Conservation (phyloP, 1,139 yeast genomes). For the Neolecta irregularis region DNA sequence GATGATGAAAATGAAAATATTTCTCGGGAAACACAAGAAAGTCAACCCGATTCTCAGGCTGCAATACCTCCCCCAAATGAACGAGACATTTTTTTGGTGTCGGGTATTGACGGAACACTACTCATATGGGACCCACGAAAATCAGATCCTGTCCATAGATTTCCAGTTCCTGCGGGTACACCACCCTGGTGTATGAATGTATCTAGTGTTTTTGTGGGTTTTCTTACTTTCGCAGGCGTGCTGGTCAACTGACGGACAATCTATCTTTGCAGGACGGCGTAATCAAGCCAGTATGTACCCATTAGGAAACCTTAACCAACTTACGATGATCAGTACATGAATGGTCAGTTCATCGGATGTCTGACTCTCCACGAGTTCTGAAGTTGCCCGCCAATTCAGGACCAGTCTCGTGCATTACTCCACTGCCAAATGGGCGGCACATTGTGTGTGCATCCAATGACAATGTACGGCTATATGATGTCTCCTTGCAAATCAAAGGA, state of each 20-base stretch:
- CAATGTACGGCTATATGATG: slow-evolving; percentile 71
- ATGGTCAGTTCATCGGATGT: slow-evolving; percentile 46
- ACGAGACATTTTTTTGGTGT: slow-evolving; percentile 31
- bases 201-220: slow-evolving; percentile 2
- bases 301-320: slow-evolving; percentile 2
- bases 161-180: slow-evolving; percentile 46
- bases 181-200: slow-evolving; percentile 85
- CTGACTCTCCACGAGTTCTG: slow-evolving; percentile 40
- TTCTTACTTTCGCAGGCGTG: slow-evolving; percentile 37
- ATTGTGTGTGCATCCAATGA: slow-evolving; percentile 79
- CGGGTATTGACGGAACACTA: slow-evolving; percentile 72
- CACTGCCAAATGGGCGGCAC: slow-evolving; percentile 71
- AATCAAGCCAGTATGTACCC: slow-evolving; percentile 45
- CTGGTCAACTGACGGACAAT: slow-evolving; percentile 78
- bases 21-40: slow-evolving; percentile 2
- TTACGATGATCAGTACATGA: slow-evolving; percentile 36
- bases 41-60: not conserved
- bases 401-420: slow-evolving; percentile 64
- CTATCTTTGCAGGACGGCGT: slow-evolving; percentile 71
- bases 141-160: slow-evolving; percentile 33
- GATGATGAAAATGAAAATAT: slow-evolving; percentile 36
- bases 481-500: slow-evolving; percentile 32
- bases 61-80: not conserved
- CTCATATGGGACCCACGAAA: slow-evolving; percentile 72
- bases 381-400: slow-evolving; percentile 83